phyloP scores from a whole-genome alignment of 257 asterid species.

The Lithospermum erythrorhizon region DNA sequence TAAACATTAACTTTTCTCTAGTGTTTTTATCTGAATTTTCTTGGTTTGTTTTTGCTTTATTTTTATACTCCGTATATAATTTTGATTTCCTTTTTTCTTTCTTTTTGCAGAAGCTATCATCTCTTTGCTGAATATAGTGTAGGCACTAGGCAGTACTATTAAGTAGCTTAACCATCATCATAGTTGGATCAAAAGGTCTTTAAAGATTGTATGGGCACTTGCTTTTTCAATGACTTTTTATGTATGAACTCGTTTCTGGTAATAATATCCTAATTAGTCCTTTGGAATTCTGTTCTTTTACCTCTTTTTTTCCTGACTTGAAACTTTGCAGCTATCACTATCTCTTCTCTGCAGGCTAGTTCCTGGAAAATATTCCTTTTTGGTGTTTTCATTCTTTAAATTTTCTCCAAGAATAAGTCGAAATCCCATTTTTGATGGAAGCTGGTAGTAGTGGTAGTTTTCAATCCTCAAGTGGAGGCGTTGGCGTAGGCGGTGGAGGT shows the following conservation, averaged over 20 bases:
- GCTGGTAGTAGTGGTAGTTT: conserved; percentile 1
- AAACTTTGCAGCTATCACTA: conserved; percentile 14
- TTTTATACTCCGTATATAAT: background rate
- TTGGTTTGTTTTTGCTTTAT: background rate
- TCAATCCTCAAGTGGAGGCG: background rate
- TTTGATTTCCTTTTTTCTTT: background rate
- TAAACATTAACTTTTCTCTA: background rate
- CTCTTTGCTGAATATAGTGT: background rate
- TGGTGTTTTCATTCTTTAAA: background rate
- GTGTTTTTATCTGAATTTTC: no score
- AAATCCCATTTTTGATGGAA: background rate
- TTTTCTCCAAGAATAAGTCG: background rate
- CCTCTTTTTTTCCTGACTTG: conserved; percentile 8
- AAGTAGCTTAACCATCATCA: no score
- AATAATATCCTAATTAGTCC: conserved; percentile 2
- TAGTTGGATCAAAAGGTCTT: no score
- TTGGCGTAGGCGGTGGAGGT: background rate
- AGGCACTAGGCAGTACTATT: no score
- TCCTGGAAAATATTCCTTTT: background rate
- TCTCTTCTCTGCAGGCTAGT: conserved; percentile 7
- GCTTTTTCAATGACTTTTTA: conserved; percentile 1
- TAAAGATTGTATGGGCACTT: background rate
- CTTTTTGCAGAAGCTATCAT: background rate
- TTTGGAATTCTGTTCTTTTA: background rate
- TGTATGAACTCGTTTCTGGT: conserved; percentile 5